phyloP scores from a whole-genome alignment of 2,329 filamentous ascomycete genomes.

The Metarhizium anisopliae region DNA sequence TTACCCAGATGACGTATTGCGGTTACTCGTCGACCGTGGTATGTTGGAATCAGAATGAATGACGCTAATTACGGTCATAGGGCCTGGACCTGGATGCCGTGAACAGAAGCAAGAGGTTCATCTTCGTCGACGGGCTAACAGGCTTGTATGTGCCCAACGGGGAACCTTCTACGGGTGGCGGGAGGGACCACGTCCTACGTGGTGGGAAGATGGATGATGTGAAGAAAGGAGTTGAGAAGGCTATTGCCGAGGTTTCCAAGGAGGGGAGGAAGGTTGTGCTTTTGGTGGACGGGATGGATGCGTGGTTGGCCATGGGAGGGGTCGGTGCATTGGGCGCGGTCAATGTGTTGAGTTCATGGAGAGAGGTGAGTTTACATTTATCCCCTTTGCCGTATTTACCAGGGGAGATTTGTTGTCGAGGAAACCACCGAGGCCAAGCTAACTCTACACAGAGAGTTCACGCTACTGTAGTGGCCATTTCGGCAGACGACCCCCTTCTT shows the following conservation, averaged over 20 bases:
- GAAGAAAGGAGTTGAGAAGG: constrained; percentile 28
- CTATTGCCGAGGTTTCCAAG: constrained; percentile 25
- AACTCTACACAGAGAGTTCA: constrained; percentile 42
- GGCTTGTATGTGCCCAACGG: constrained; percentile 39
- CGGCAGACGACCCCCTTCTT: constrained; percentile 68
- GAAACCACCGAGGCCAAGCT: too few relatives aligned
- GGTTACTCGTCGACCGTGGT: too few relatives aligned
- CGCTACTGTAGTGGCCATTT: constrained; percentile 55
- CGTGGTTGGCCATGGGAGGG: constrained; percentile 49
- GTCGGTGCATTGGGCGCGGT: constrained; percentile 37
- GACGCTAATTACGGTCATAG: constrained; percentile 22
- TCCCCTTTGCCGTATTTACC: neutral
- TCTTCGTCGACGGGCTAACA: constrained; percentile 67
- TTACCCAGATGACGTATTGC: neutral
- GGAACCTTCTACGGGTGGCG: constrained; percentile 1
- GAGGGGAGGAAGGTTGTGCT: constrained; percentile 37
- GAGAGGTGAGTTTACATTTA: constrained; percentile 47
- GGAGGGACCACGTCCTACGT: constrained; percentile 17
- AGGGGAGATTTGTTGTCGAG: too few relatives aligned
- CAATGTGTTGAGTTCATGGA: constrained; percentile 47
- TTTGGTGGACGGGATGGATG: constrained; percentile 57
- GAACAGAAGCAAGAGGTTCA: constrained; percentile 49
- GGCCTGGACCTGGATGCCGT: constrained; percentile 63
- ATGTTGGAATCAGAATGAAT: too few relatives aligned
- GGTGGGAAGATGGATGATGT: constrained; percentile 27